Evolutionary conservation across 495 filamentous ascomycete genomes (phyloP).

Genomic region (Mytilinidion resinicola): DNA sequence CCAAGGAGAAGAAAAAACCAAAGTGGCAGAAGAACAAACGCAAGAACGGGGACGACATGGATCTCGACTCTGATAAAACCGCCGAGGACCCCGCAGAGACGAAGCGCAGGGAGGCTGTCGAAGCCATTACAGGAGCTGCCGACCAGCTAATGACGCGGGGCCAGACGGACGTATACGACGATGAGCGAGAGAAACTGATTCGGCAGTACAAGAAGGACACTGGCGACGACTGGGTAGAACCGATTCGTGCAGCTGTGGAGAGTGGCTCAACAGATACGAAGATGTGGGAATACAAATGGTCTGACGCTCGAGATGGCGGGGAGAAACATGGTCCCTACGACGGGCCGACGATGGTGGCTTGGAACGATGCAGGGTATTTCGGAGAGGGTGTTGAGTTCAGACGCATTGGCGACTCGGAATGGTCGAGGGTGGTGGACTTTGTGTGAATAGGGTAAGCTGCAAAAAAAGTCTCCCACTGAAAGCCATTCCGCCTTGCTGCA

Average conservation of each 20-base stretch:
- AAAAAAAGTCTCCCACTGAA: background rate
- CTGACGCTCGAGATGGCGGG: slow-evolving; percentile 75
- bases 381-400: slow-evolving; percentile 88
- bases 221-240: slow-evolving; percentile 85
- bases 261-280: slow-evolving; percentile 26
- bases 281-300: slow-evolving; percentile 91
- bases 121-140: slow-evolving; percentile 79
- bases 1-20: slow-evolving; percentile 55
- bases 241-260: slow-evolving; percentile 25
- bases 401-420: slow-evolving; percentile 51
- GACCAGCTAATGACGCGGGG: slow-evolving; percentile 77
- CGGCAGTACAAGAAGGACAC: slow-evolving; percentile 81
- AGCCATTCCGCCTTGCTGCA: background rate
- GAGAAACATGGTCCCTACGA: slow-evolving; percentile 83
- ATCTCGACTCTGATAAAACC: slow-evolving; percentile 47
- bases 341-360: slow-evolving; percentile 72
- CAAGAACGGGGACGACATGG: slow-evolving; percentile 61
- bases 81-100: slow-evolving; percentile 62
- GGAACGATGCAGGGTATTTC: slow-evolving; percentile 89
- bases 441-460: slow-evolving; percentile 4
- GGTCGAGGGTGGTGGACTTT: slow-evolving; percentile 58
- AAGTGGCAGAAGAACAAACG: slow-evolving; percentile 53
- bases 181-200: slow-evolving; percentile 74
- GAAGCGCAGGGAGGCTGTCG: slow-evolving; percentile 62
- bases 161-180: slow-evolving; percentile 82